phyloP scores from a whole-genome alignment of 2,329 filamentous ascomycete genomes.

The Cylindrodendrum hubeiense region DNA sequence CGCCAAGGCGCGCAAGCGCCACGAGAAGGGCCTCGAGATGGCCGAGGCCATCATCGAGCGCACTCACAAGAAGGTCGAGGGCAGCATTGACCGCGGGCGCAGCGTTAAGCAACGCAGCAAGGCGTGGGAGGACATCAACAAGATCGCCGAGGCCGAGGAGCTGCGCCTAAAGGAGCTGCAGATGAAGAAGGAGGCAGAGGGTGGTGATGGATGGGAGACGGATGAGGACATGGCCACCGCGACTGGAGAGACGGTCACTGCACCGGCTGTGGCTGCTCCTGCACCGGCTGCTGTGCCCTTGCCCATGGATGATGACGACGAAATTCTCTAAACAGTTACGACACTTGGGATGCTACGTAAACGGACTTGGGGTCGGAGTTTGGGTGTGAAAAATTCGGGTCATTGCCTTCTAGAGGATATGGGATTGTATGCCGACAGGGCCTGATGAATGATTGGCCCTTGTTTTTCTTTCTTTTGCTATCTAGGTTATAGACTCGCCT shows the following conservation, averaged over 20 bases:
- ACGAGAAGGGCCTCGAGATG: slow-evolving; percentile 69
- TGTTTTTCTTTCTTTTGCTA: slow-evolving; percentile 18
- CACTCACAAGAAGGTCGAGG: slow-evolving; percentile 67
- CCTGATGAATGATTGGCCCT: slow-evolving; percentile 31
- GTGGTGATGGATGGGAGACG: slow-evolving; percentile 47
- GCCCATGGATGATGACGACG: slow-evolving; percentile 46
- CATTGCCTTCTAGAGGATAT: background rate
- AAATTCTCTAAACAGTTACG: slow-evolving; percentile 45
- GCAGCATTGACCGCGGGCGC: slow-evolving; percentile 64
- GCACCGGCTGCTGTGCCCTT: slow-evolving; percentile 24
- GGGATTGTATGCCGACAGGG: slow-evolving; percentile 20
- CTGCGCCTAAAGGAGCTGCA: slow-evolving; percentile 28
- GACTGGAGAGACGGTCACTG: slow-evolving; percentile 13
- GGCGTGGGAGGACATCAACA: slow-evolving; percentile 71
- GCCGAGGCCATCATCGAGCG: slow-evolving; percentile 72
- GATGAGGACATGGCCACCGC: slow-evolving; percentile 53
- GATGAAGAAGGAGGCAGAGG: slow-evolving; percentile 38
- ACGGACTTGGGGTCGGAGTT: slow-evolving; percentile 40
- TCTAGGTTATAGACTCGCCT: slow-evolving; percentile 33
- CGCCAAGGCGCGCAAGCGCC: slow-evolving; percentile 65
- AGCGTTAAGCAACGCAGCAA: slow-evolving; percentile 63
- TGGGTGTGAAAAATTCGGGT: slow-evolving; percentile 41
- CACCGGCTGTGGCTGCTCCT: background rate
- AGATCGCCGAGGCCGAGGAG: slow-evolving; percentile 42
- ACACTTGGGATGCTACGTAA: slow-evolving; percentile 16